Evolutionary conservation across 179 eudicot genomes (phyloP).

Genomic region (Corrigiola litoralis): DNA sequence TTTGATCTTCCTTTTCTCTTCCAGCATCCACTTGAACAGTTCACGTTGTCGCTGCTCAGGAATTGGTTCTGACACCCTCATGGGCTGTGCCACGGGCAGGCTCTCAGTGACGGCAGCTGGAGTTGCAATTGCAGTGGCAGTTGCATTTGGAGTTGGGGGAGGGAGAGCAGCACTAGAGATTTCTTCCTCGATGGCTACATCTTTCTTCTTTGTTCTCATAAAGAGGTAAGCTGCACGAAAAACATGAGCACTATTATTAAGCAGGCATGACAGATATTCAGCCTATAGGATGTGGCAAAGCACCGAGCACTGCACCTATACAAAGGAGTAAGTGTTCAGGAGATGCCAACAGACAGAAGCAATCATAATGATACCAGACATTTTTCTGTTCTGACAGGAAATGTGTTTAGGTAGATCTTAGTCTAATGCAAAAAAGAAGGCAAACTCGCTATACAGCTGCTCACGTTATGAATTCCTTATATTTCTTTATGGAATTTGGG

Average conservation of each 20-base stretch:
- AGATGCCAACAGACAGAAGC: not conserved
- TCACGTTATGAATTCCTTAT: not conserved
- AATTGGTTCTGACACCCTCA: slow-evolving; percentile 45
- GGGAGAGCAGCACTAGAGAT: slow-evolving; percentile 13
- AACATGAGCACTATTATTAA: not conserved
- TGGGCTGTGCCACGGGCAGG: slow-evolving; percentile 32
- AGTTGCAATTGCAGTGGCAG: slow-evolving; percentile 17
- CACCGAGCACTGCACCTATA: too few relatives aligned
- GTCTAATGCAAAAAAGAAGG: not conserved
- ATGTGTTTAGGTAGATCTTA: not conserved
- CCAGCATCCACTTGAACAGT: slow-evolving; percentile 86
- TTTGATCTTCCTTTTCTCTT: slow-evolving; percentile 89
- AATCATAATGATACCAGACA: not conserved
- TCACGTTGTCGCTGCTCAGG: slow-evolving; percentile 78
- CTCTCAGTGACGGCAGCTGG: slow-evolving; percentile 30
- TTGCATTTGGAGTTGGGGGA: slow-evolving; percentile 15
- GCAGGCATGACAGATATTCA: not conserved
- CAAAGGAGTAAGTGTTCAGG: not conserved
- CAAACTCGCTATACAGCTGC: not conserved
- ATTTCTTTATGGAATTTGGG: not conserved
- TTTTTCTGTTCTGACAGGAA: not conserved
- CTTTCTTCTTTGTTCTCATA: slow-evolving; percentile 65
- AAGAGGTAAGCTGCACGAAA: slow-evolving; percentile 43
- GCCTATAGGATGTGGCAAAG: too few relatives aligned
- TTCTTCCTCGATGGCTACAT: slow-evolving; percentile 31